Evolutionary conservation across 1,284 basidiomycete species (phyloP).

Genomic region (Baeospora myosura): DNA sequence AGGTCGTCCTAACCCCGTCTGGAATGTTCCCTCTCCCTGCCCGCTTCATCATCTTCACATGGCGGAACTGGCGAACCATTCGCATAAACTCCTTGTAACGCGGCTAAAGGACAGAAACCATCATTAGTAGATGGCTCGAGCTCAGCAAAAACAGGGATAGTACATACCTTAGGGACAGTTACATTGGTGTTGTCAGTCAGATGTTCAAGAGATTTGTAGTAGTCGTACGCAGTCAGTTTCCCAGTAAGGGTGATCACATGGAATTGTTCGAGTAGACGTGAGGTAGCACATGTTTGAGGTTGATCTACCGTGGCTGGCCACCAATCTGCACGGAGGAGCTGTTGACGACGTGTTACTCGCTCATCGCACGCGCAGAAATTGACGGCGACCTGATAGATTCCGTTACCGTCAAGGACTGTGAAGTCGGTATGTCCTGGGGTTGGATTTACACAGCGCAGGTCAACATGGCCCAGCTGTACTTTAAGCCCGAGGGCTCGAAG

Average conservation of each 20-base stretch:
- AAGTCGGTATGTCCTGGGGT: constrained; percentile 20
- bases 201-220: constrained; percentile 3
- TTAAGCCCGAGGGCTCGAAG: constrained; percentile 15
- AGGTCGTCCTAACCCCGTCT: constrained; percentile 5
- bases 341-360: constrained; percentile 5
- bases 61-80: constrained; percentile 13
- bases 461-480: constrained; percentile 20
- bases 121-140: no score
- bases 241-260: constrained; percentile 3
- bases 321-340: constrained; percentile 12
- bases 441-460: no score
- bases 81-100: constrained; percentile 13
- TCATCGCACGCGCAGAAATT: constrained; percentile 24
- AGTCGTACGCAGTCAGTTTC: constrained; percentile 5
- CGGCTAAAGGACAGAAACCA: no score
- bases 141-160: no score
- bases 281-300: constrained; percentile 16
- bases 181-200: not conserved
- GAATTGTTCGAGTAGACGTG: constrained; percentile 3
- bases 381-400: constrained; percentile 24
- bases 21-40: constrained; percentile 14
- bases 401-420: constrained; percentile 22
- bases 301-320: constrained; percentile 14
- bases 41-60: constrained; percentile 22
- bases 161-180: no score